A percentile compares a stretch with the other conserved stretches of the same genome.
Evolutionary conservation across 805 yeast species (phyloP).

Genomic region (Maudiozyma serrabonitensis): DNA sequence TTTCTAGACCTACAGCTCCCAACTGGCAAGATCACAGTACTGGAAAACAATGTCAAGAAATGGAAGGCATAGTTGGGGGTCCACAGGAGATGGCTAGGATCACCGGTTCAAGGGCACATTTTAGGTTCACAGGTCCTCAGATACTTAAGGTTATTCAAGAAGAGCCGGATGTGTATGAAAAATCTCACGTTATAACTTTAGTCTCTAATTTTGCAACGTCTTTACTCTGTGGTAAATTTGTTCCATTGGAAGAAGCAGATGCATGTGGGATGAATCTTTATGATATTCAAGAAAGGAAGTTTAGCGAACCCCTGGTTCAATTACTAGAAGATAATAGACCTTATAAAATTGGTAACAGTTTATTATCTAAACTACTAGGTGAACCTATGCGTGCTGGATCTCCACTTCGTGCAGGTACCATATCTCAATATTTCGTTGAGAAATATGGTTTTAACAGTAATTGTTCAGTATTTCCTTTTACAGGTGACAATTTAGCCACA

Average conservation of each 20-base stretch:
- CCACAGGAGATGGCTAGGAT: constrained; percentile 44
- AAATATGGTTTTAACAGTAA: constrained; percentile 52
- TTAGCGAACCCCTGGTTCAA: constrained; percentile 47
- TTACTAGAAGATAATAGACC: constrained; percentile 15
- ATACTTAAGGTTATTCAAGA: constrained; percentile 57
- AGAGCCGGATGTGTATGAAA: constrained; percentile 41
- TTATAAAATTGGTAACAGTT: constrained; percentile 12
- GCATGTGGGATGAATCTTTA: constrained; percentile 91
- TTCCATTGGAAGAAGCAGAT: constrained; percentile 70
- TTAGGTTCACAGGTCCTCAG: constrained; percentile 88
- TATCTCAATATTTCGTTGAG: constrained; percentile 50
- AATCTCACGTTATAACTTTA: constrained; percentile 56
- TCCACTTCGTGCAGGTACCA: constrained; percentile 34
- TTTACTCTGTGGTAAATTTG: constrained; percentile 53
- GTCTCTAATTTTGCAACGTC: constrained; percentile 74
- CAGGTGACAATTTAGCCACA: constrained; percentile 90
- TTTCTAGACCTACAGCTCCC: constrained; percentile 60
- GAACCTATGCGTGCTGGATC: constrained; percentile 34
- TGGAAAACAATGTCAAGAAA: constrained; percentile 48
- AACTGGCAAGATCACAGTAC: constrained; percentile 97
- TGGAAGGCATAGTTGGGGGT: constrained; percentile 58
- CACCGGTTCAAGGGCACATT: constrained; percentile 84
- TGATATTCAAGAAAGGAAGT: constrained; percentile 50
- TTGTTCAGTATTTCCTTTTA: constrained; percentile 64
- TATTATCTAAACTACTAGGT: constrained; percentile 29